Percentiles rank a stretch among this genome's conserved stretches.
phyloP scores from a whole-genome alignment of 495 filamentous ascomycete genomes.

The Aspergillus sparsus region DNA sequence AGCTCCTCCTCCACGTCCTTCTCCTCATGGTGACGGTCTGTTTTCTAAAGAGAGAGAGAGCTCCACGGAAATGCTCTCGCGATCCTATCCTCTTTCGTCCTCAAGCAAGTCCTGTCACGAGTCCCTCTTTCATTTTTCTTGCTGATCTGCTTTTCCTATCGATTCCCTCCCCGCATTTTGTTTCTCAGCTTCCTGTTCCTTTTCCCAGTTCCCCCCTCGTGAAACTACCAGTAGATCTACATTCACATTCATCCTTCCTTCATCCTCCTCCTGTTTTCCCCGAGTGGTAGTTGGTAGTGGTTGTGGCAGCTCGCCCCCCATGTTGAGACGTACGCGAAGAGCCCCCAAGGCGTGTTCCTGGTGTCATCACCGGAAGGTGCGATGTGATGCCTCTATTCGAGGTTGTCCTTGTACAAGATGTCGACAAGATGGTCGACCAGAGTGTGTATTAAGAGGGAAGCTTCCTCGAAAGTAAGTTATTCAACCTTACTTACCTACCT shows the following conservation, averaged over 20 bases:
- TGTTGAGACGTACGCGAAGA: conserved; percentile 37
- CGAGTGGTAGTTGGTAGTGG: too few relatives aligned
- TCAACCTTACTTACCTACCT: conserved; percentile 24
- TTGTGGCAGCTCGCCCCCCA: conserved; percentile 8
- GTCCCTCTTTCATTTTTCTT: background rate
- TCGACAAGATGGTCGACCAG: conserved; percentile 42
- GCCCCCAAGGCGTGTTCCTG: conserved; percentile 50
- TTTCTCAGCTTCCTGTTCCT: background rate
- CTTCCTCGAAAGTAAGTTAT: conserved; percentile 32
- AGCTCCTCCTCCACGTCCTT: too few relatives aligned
- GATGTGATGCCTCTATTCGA: conserved; percentile 51
- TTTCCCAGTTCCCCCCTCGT: too few relatives aligned
- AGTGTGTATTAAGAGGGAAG: conserved; percentile 37
- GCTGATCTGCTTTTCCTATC: background rate
- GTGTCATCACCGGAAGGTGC: conserved; percentile 53
- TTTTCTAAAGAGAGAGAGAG: too few relatives aligned
- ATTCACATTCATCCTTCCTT: background rate
- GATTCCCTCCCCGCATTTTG: background rate
- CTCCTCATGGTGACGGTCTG: too few relatives aligned
- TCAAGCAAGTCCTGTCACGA: background rate
- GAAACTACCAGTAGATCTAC: background rate
- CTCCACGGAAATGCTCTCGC: background rate
- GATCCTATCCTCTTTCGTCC: background rate
- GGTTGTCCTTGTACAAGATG: conserved; percentile 54
- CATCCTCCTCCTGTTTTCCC: background rate